Base-by-base conservation (phyloP, 2,329 filamentous ascomycete genomes). In the Colletotrichum sidae region DNA sequence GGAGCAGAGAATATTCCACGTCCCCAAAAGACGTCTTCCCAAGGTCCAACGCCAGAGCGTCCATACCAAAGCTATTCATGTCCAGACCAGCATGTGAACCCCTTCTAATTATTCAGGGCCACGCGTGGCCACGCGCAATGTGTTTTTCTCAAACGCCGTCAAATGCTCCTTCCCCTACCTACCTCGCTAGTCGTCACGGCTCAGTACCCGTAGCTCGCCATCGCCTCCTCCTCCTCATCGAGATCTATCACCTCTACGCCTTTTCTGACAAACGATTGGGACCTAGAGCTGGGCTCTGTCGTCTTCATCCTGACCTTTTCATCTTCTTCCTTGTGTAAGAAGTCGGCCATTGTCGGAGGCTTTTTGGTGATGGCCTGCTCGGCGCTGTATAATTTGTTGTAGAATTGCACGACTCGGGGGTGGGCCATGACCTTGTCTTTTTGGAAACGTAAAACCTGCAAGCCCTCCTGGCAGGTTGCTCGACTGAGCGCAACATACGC, bases 401-500 rank as follows among this genome's bases (percentile, higher is more conserved):
- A 99, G 74, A 99, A 99, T 2, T 84, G 84, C 6, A 93, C 84
- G 15, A 99, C 96, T 71, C 89, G 89, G 1, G 93, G 90, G 74
- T 99, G 96, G 3, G 96, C 96, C 89, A 97, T 94, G 34, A 99
- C 95, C 78, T 96, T 98, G 67, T 82, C 86, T 70, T 93, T 92
- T 72, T 97, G 92, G 72, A 99, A 99, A 41, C 93, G 86, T 53
- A 95, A 78, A 11, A 99, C 94, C 74, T 97, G 93, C 17, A 99
- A 81, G 1, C 96, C 96, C 15, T 88, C 86, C 80, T 97, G 94
- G 64, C 86, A 92, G 2, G 93, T 97, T 12, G 96, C 96, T 78
- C 96, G 92, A 82, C 93, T 97, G 12, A 99, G 87, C 55, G 96
- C 96, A 55, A 99, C 96, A 74, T 99, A 99, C 6, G 96, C 96